These are phyloP conservation scores for Mycena metata DNA, from an alignment of 768 basidiomycete species.

Conservation along the genomic window DNA sequence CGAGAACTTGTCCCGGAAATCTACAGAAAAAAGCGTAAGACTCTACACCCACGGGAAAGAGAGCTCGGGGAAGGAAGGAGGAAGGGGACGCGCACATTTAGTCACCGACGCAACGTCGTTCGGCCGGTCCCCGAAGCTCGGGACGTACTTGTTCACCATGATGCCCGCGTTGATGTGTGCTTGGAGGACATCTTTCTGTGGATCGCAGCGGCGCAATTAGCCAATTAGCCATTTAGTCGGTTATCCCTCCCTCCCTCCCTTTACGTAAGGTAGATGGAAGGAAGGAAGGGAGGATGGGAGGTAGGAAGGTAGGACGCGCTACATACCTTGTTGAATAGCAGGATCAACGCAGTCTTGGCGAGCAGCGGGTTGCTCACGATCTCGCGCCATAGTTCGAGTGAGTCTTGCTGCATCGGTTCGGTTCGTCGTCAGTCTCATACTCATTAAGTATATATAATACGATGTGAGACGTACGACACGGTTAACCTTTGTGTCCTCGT, in stretches of 20 bases:
- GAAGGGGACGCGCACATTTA: slow-evolving; percentile 61
- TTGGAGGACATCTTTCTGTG: slow-evolving; percentile 62
- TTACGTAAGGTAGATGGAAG: too few relatives aligned
- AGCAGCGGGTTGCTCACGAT: slow-evolving; percentile 65
- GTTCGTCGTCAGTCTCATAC: too few relatives aligned
- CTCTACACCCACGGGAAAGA: too few relatives aligned
- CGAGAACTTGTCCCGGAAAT: slow-evolving; percentile 64
- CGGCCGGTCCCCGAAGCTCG: slow-evolving; percentile 71
- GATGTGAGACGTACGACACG: slow-evolving; percentile 59
- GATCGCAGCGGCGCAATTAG: too few relatives aligned
- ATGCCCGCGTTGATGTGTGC: slow-evolving; percentile 62
- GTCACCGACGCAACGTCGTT: slow-evolving; percentile 69
- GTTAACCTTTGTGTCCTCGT: slow-evolving; percentile 65
- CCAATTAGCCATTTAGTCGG: too few relatives aligned
- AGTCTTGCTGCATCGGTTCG: slow-evolving; percentile 74
- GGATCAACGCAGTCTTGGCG: slow-evolving; percentile 61
- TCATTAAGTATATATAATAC: too few relatives aligned
- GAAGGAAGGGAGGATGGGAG: too few relatives aligned
- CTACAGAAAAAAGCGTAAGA: slow-evolving; percentile 41
- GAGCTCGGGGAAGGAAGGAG: background rate
- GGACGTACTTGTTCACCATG: slow-evolving; percentile 65
- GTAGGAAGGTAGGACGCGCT: background rate
- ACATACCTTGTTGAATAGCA: slow-evolving; percentile 69
- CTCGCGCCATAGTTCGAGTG: slow-evolving; percentile 66
- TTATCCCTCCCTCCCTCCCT: too few relatives aligned